These are phyloP conservation scores for Chlamydomonas asymmetrica DNA, from an alignment of 139 green algal genomes.

Conservation along the genomic window DNA sequence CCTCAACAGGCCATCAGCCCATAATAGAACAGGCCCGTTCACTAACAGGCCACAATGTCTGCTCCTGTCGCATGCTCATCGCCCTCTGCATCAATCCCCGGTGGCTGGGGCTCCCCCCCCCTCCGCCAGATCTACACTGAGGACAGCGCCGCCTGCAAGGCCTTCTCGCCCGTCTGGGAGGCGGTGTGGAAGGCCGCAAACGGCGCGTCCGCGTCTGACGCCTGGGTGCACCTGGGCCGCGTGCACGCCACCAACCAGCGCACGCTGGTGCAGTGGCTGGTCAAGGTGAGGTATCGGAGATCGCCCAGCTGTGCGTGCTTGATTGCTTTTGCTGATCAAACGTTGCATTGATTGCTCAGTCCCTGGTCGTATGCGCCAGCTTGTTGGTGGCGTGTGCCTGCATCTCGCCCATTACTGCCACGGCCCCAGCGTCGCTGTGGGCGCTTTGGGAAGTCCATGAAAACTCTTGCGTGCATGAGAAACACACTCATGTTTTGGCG, in stretches of 20 bases:
- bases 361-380: too few species aligned
- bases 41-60: neutral
- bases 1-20: neutral
- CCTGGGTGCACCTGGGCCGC: slow-evolving; percentile 19
- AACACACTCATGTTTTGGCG: too few species aligned
- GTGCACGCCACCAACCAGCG: slow-evolving; percentile 17
- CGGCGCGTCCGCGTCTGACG: slow-evolving; percentile 3
- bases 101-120: too few species aligned
- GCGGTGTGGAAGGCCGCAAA: slow-evolving; percentile 8
- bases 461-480: too few species aligned
- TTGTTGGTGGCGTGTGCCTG: too few species aligned
- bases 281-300: slow-evolving; percentile 5
- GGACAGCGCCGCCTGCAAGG: neutral
- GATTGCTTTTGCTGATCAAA: too few species aligned
- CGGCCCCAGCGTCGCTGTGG: too few species aligned
- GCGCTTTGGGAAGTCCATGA: too few species aligned
- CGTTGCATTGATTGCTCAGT: too few species aligned
- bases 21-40: neutral
- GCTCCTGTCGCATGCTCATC: neutral
- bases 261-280: neutral
- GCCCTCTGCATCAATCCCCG: too few species aligned
- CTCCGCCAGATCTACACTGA: slow-evolving; percentile 11
- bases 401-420: too few species aligned
- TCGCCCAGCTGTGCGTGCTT: too few species aligned
- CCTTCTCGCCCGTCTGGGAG: slow-evolving; percentile 11